Base-by-base conservation (phyloP, 139 green algal genomes). In the Picochlorum sp. region DNA sequence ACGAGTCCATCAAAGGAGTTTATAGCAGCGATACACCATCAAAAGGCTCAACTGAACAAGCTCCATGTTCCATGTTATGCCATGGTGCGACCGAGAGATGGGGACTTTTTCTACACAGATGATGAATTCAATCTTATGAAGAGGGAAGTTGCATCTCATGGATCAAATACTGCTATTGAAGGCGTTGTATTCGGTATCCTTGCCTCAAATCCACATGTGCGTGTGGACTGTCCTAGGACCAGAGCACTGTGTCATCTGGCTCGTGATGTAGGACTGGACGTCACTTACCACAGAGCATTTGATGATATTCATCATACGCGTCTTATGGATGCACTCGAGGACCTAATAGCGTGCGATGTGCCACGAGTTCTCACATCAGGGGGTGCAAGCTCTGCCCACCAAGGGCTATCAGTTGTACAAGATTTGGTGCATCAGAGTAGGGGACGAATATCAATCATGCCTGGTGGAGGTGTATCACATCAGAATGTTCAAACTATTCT, bases 251-350 rank as follows among this genome's bases (percentile, higher is more conserved):
- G 47, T 23, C 45, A 68, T 5, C 57, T 73, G 8, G 70, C 61
- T 7, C 24, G 32, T 15, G 56, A 56, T 2, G 11, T 61, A 13
- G 70, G 49, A 6, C 44, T 77, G 24, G 70, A 72, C n/a, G 58
- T 77, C 23, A 77, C 70, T 4, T 77, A 69, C 49, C 70, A 77
- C 49, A 58, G 70, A 3, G 70, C 70, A 6, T 77, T 77, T 65
- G 70, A 77, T 30, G 4, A 65, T 6, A 57, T 68, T 4, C 23
- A 44, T 18, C 57, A 77, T 64, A 63, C 68, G 4, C 28, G 28
- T 49, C 23, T n/a, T 2, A 38, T 32, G 1, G 64, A 47, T 26
- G 49, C 72, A n/a, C 47, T 26, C 34, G 34, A 76, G 2, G 62
- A 59, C 28, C 45, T 76, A n/a, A 65, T 76, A 30, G 50, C 14